These are phyloP conservation scores for Didymella pinodella DNA, from an alignment of 2,329 filamentous ascomycete genomes.

Conservation along the genomic window DNA sequence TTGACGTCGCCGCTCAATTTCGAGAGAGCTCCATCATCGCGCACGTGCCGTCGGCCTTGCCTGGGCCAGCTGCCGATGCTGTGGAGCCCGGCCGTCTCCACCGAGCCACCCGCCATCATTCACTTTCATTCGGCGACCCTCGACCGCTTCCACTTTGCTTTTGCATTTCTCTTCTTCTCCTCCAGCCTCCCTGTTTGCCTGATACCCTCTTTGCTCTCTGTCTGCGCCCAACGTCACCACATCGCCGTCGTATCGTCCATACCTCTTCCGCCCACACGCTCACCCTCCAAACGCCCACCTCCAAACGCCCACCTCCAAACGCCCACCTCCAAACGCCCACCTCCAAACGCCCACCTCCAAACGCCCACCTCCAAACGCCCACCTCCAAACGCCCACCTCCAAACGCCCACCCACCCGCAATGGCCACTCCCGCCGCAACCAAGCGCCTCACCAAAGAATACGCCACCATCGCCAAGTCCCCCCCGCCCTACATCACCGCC, in stretches of 20 bases:
- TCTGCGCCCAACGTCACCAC: background rate
- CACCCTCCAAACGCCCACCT: background rate
- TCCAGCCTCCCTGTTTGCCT: background rate
- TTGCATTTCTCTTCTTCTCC: background rate
- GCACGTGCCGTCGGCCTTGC: background rate
- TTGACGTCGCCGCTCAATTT: conserved; percentile 34
- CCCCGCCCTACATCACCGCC: conserved; percentile 86
- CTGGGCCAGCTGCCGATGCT: background rate
- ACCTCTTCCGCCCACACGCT: too few relatives aligned
- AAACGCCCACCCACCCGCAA: conserved; percentile 20
- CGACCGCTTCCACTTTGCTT: background rate
- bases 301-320: background rate
- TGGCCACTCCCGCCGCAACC: conserved; percentile 53
- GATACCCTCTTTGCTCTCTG: conserved; percentile 17
- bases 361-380: background rate
- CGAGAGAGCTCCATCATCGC: background rate
- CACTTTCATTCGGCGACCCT: background rate
- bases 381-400: background rate
- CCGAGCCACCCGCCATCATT: background rate
- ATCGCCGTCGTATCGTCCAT: background rate
- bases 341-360: too few relatives aligned
- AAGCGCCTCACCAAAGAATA: conserved; percentile 68
- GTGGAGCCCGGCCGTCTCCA: background rate
- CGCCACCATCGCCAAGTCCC: conserved; percentile 72
- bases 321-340: background rate